A percentile compares a stretch with the other conserved stretches of the same genome.
phyloP scores from a whole-genome alignment of 768 basidiomycete species.

The Lactarius vividus region DNA sequence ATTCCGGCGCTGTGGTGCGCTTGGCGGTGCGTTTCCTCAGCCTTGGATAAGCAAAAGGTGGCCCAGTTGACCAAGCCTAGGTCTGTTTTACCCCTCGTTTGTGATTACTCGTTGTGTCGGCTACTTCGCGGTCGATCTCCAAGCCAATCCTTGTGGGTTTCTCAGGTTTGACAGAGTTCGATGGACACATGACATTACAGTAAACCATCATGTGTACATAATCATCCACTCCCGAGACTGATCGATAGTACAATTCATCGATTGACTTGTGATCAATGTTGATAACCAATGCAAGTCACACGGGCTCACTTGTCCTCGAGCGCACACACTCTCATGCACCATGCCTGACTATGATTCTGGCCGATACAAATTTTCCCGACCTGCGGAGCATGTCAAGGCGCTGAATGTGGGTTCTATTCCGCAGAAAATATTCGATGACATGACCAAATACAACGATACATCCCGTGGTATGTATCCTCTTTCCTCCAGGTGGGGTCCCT shows the following conservation, averaged over 20 bases:
- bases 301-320: neutral
- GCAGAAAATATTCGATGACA: conserved; percentile 35
- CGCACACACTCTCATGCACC: neutral
- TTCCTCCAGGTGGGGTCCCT: neutral
- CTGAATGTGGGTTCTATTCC: conserved; percentile 38
- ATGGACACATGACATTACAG: too few relatives aligned
- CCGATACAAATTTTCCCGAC: conserved; percentile 37
- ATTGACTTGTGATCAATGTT: neutral
- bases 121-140: too few relatives aligned
- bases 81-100: too few relatives aligned
- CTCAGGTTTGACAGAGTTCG: too few relatives aligned
- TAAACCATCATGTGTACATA: too few relatives aligned
- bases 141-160: too few relatives aligned
- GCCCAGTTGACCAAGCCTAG: too few relatives aligned
- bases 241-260: neutral
- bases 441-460: conserved; percentile 42
- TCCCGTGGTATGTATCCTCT: conserved; percentile 32
- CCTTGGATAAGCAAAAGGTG: too few relatives aligned
- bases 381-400: conserved; percentile 40
- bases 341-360: conserved; percentile 3
- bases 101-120: too few relatives aligned
- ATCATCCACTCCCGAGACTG: too few relatives aligned
- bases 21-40: too few relatives aligned
- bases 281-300: neutral
- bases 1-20: too few relatives aligned